phyloP scores from a whole-genome alignment of 305 asterid genomes.

The Fraxinus floribunda region DNA sequence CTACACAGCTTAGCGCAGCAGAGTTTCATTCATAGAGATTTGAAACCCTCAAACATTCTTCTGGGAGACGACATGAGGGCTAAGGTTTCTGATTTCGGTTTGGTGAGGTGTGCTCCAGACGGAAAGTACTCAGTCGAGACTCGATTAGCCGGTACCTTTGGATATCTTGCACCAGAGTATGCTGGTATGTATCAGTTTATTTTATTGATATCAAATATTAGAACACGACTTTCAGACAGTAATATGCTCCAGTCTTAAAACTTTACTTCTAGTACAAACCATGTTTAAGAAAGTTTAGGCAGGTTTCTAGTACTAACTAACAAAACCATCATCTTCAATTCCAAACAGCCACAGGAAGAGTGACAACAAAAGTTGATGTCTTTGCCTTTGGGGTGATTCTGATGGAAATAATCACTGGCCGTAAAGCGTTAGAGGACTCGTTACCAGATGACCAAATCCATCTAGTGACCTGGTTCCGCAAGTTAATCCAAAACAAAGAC shows the following conservation, averaged over 20 bases:
- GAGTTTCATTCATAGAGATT: constrained; percentile 82
- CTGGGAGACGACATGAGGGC: constrained; percentile 83
- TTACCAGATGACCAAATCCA: constrained; percentile 60
- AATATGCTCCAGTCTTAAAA: background rate
- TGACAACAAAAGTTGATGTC: constrained; percentile 77
- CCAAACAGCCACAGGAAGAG: constrained; percentile 77
- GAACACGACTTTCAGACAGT: background rate
- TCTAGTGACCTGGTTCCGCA: constrained; percentile 72
- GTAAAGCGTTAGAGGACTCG: constrained; percentile 67
- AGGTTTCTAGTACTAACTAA: background rate
- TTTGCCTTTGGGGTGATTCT: constrained; percentile 82
- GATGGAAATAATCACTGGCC: constrained; percentile 77
- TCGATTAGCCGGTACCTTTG: constrained; percentile 81
- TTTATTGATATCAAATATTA: background rate
- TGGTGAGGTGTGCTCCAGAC: constrained; percentile 70
- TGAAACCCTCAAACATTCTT: constrained; percentile 81
- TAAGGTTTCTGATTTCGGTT: constrained; percentile 87
- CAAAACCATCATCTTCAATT: background rate
- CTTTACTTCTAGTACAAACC: background rate
- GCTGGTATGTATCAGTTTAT: constrained; percentile 47
- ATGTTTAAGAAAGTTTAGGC: background rate
- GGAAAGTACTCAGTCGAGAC: constrained; percentile 63
- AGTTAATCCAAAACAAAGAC: constrained; percentile 40
- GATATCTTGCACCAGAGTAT: constrained; percentile 95
- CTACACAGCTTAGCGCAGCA: constrained; percentile 70